phyloP scores from a whole-genome alignment of 331 rosid genomes.

The Spiraea crenata region DNA sequence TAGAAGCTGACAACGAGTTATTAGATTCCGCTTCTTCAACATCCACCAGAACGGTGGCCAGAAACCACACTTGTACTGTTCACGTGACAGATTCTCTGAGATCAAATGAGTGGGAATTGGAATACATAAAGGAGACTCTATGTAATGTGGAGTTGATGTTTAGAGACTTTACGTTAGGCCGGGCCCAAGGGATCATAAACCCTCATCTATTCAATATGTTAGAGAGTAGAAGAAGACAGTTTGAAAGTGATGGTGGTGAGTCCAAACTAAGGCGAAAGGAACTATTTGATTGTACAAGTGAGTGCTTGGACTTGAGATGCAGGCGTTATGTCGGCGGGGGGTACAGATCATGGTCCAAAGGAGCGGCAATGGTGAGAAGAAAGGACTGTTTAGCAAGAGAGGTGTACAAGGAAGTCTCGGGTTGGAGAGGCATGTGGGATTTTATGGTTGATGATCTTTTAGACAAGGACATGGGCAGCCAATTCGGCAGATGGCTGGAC shows the following conservation, averaged over 20 bases:
- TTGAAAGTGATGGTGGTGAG: constrained; percentile 26
- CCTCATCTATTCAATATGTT: constrained; percentile 60
- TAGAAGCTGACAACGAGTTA: constrained; percentile 60
- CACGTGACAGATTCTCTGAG: constrained; percentile 22
- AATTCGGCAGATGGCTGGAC: constrained; percentile 74
- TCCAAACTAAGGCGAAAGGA: constrained; percentile 53
- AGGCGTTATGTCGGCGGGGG: constrained; percentile 58
- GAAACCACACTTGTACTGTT: constrained; percentile 28
- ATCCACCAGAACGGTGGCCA: constrained; percentile 32
- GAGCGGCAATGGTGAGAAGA: constrained; percentile 57
- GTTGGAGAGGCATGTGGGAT: constrained; percentile 67
- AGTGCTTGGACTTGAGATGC: constrained; percentile 72
- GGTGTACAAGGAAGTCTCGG: constrained; percentile 64
- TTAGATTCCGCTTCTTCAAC: constrained; percentile 86
- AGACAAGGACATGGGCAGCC: constrained; percentile 82
- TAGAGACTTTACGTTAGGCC: constrained; percentile 56
- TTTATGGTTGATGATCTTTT: constrained; percentile 91
- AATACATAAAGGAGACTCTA: constrained; percentile 64
- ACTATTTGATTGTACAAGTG: constrained; percentile 65
- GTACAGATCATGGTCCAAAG: constrained; percentile 69
- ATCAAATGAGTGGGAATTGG: constrained; percentile 59
- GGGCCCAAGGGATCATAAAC: constrained; percentile 44
- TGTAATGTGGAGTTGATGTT: constrained; percentile 63
- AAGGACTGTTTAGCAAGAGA: constrained; percentile 66
- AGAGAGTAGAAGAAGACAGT: constrained; percentile 54